Conservation (phyloP, 805 yeast genomes). For the Saturnispora dispora region DNA sequence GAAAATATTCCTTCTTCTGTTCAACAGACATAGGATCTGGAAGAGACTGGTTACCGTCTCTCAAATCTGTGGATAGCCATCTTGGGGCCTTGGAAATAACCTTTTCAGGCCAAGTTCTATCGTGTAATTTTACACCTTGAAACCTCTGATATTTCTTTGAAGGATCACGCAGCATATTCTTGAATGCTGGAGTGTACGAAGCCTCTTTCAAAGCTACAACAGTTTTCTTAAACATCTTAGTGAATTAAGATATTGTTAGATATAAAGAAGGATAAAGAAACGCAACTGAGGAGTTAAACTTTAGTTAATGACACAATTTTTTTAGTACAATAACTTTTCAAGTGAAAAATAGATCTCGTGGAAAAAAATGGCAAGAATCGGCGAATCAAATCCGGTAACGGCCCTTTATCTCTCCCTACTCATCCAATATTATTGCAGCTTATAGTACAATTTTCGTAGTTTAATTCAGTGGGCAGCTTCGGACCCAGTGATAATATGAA, state of each 20-base stretch:
- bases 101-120: constrained; percentile 66
- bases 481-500: background rate
- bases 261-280: background rate
- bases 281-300: background rate
- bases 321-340: background rate
- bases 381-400: background rate
- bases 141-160: constrained; percentile 51
- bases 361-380: background rate
- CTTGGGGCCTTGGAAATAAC: constrained; percentile 63
- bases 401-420: background rate
- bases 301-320: background rate
- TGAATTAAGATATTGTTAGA: background rate
- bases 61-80: constrained; percentile 71
- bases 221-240: constrained; percentile 24
- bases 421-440: background rate
- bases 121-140: constrained; percentile 44
- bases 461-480: background rate
- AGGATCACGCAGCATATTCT: constrained; percentile 63
- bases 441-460: background rate
- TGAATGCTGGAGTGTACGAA: constrained; percentile 21
- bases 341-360: background rate
- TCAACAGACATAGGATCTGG: constrained; percentile 77
- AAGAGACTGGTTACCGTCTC: constrained; percentile 75
- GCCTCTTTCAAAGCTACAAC: constrained; percentile 23
- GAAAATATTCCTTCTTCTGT: constrained; percentile 67